These are phyloP conservation scores for Sphaerulina musiva DNA, from an alignment of 2,329 filamentous ascomycete species.

Conservation along the genomic window DNA sequence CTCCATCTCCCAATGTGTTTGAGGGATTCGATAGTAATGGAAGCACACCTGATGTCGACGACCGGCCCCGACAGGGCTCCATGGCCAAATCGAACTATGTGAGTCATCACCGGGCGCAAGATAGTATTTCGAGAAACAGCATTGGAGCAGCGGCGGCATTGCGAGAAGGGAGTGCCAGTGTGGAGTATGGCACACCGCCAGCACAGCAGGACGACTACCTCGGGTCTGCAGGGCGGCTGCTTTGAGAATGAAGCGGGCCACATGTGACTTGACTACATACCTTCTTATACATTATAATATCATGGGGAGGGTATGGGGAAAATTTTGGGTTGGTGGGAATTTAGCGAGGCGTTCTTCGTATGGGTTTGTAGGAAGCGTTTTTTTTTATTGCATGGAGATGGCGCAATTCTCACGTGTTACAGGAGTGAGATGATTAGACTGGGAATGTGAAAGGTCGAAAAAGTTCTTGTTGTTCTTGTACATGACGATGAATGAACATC, in stretches of 20 bases:
- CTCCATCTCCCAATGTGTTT: constrained; percentile 15
- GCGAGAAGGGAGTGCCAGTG: constrained; percentile 15
- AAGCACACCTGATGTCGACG: constrained; percentile 7
- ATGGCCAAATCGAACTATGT: constrained; percentile 12
- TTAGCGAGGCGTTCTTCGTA: constrained; percentile 5
- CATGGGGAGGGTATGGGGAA: background rate
- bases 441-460: no score
- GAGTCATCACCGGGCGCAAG: constrained; percentile 26
- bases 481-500: no score
- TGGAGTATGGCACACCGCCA: constrained; percentile 16
- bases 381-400: background rate
- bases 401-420: background rate
- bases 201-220: constrained; percentile 7
- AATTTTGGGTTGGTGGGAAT: background rate
- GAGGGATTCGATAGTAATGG: constrained; percentile 26
- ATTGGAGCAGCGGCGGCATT: constrained; percentile 27
- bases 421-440: background rate
- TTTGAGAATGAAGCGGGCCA: background rate
- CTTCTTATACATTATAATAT: background rate
- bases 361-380: background rate
- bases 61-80: background rate
- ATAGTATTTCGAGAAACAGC: constrained; percentile 29
- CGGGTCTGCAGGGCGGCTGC: background rate
- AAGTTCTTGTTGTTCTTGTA: no score
- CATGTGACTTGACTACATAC: background rate